Conservation (phyloP, 208 protist species). For the Trypanosoma scelopori region DNA sequence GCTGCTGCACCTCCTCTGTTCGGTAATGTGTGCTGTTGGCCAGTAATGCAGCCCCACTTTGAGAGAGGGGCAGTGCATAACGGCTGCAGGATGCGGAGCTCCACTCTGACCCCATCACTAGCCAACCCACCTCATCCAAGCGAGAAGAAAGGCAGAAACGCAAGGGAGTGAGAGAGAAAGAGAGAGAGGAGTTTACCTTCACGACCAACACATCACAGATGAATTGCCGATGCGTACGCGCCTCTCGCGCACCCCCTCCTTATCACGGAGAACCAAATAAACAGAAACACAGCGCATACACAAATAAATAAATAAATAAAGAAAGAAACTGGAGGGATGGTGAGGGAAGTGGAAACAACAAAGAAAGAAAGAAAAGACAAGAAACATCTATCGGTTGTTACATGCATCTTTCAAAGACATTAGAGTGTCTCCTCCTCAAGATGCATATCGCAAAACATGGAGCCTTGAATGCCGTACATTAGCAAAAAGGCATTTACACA, state of each 20-base stretch:
- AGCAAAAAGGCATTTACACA: neutral
- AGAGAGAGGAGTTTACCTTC: constrained; percentile 12
- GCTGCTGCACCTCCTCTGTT: constrained; percentile 6
- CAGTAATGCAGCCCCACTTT: constrained; percentile 5
- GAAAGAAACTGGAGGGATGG: constrained; percentile 13
- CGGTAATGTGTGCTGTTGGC: constrained; percentile 10
- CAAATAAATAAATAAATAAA: neutral
- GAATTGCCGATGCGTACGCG: neutral
- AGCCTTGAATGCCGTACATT: neutral
- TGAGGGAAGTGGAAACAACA: too few species aligned
- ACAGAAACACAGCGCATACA: too few species aligned
- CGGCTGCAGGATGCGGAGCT: neutral
- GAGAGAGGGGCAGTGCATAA: neutral
- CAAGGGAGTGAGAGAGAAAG: constrained; percentile 17
- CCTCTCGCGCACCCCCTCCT: too few species aligned
- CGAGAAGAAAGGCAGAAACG: neutral
- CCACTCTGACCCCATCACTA: constrained; percentile 4
- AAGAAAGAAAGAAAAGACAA: neutral
- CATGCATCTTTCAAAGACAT: neutral
- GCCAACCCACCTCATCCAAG: neutral
- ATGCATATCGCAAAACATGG: too few species aligned
- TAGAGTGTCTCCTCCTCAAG: too few species aligned
- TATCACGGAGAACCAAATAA: neutral
- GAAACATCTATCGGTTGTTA: neutral
- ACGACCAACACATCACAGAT: neutral